Evolutionary conservation across 441 rosid genomes (phyloP), one percentile per base, ranked within the genome.

Genomic region (Pelargonium citronellum): DNA sequence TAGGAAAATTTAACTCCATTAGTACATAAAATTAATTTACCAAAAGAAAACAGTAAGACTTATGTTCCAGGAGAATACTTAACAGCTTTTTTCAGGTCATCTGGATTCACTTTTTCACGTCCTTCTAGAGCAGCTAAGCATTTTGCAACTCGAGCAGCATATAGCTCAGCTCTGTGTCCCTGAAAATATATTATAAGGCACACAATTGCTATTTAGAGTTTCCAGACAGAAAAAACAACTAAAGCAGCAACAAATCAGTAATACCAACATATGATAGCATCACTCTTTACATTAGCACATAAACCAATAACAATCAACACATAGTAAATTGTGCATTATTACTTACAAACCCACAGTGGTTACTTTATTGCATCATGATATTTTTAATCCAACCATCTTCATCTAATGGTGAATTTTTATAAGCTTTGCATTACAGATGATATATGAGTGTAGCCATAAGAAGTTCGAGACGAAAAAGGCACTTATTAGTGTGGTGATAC

Each of bases 131-230:
- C 97, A 80, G 99, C 89, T 80, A 95, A 83, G 84, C 97, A 92
- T 85, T 95, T 95, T 69, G 99, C 91, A 44, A 92, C 98, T 65
- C 96, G 91, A 44, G 96, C 89, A 76, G 98, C 95, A 89, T 90
- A 95, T 30, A 92, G 78, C 81, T 95, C 98, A 58, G 99, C 98
- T 70, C 99, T 85, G 84, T 92, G 99, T 74, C 99, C 97, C 99
- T 95, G 92, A 66, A 67, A 76, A 66, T 10, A 55, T 57, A 49
- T 71, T 15, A 65, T 37, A n/a, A 70, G 47, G 55, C 43, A 68
- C 27, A 70, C 61, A 69, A 34, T 51, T 39, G 46, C 41, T 17
- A 44, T n/a, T 10, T 57, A 67, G 53, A 44, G 55, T 43, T 24
- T 9, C 53, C 39, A 44, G 19, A 13, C 57, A 49, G 30, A 16